Base-by-base conservation (phyloP, 1,284 basidiomycete genomes). In the Ganoderma boninense region DNA sequence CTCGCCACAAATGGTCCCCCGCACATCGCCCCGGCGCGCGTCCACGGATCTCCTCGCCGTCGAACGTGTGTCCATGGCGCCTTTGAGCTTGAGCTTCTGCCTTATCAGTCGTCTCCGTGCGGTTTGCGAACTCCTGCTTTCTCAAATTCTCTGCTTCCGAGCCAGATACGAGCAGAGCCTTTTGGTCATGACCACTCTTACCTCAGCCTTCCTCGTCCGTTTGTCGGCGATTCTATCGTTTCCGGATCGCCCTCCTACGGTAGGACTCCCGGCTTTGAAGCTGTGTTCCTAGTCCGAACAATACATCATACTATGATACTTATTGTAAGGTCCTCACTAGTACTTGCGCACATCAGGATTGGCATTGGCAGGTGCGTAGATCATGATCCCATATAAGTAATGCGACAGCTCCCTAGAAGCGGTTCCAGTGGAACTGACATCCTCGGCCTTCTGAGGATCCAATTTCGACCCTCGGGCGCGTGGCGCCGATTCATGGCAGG, bases 61-160 rank as follows among this genome's bases (percentile, higher is more conserved):
- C 71, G 61, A 69, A 72, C 73, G 71, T 74, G 69, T 23, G 62
- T 60, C 54, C 29, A 14, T 20, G 16, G 29, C 67, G 63, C 57
- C 18, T 38, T 35, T 26, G 13, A 54, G 23, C 66, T 65, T 29
- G n/a, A 56, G 14, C 62, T 64, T 52, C 44, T 23, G 4, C 26
- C 65, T 52, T 66, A 66, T 57, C 65, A n/a, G 44, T 43, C 10
- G 20, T 40, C 57, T 40, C 35, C 57, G 38, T 40, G 35, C 18
- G 2, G 57, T 60, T 11, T 60, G 32, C 38, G 35, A 60, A 40
- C 38, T 40, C 57, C 32, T 57, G 56, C 56, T 57, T 57, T 60
- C 32, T 32, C 32, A 32, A 32, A 32, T 32, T 32, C 38, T 14
- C 35, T 60, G n/a, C 57, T 13, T 35, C 57, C 20, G 57, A 29